Conservation (phyloP, 2,329 filamentous ascomycete species). For the Clonostachys byssicola region DNA sequence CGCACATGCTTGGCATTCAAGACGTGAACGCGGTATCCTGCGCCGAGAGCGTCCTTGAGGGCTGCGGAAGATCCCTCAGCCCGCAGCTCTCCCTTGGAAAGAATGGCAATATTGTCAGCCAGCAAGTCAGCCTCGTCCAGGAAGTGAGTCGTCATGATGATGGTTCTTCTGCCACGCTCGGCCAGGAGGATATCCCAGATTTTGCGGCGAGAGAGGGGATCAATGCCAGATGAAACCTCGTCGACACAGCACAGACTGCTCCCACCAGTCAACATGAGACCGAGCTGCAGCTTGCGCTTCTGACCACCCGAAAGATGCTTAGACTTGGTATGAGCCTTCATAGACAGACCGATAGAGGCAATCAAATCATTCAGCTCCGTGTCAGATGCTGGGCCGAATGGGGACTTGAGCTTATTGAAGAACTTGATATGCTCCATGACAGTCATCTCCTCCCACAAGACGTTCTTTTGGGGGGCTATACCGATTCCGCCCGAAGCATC, state of each 20-base stretch:
- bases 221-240: slow-evolving; percentile 70
- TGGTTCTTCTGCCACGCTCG: slow-evolving; percentile 62
- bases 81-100: slow-evolving; percentile 63
- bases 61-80: slow-evolving; percentile 66
- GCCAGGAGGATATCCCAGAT: slow-evolving; percentile 58
- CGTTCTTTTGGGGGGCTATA: slow-evolving; percentile 72
- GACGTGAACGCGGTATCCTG: slow-evolving; percentile 19
- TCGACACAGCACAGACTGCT: slow-evolving; percentile 70
- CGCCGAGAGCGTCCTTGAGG: slow-evolving; percentile 62
- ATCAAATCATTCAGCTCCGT: slow-evolving; percentile 42
- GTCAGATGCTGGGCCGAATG: slow-evolving; percentile 36
- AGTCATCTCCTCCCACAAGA: slow-evolving; percentile 70
- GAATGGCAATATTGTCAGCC: slow-evolving; percentile 66
- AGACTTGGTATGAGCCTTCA: slow-evolving; percentile 57
- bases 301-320: slow-evolving; percentile 70
- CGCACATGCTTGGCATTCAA: slow-evolving; percentile 14
- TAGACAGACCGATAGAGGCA: slow-evolving; percentile 57
- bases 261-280: slow-evolving; percentile 75
- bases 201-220: slow-evolving; percentile 58
- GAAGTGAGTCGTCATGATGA: slow-evolving; percentile 71
- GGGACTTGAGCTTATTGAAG: slow-evolving; percentile 65
- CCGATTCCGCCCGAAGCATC: slow-evolving; percentile 70
- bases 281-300: slow-evolving; percentile 72
- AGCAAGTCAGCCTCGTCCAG: slow-evolving; percentile 72
- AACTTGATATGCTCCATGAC: slow-evolving; percentile 67